Conservation (phyloP, 2,329 filamentous ascomycete genomes). For the Zymoseptoria tritici region DNA sequence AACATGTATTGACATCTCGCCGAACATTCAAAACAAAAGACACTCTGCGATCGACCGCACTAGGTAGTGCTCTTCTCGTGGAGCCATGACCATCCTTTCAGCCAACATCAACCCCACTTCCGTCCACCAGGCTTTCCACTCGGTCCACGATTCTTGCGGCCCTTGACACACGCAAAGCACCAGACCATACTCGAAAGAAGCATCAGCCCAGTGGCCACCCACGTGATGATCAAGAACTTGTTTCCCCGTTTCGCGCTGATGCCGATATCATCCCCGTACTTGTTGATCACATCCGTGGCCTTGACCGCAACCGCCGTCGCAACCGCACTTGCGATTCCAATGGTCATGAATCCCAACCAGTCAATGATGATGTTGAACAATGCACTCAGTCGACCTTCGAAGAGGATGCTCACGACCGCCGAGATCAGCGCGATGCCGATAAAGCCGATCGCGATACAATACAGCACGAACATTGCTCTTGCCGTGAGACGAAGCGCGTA, state of each 20-base stretch:
- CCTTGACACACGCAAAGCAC: constrained; percentile 18
- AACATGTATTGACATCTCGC: background rate
- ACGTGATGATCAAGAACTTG: constrained; percentile 53
- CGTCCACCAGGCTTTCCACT: background rate
- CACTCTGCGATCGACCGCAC: background rate
- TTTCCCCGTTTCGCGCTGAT: constrained; percentile 44
- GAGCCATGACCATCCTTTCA: background rate
- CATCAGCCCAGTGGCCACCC: constrained; percentile 43
- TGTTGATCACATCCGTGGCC: constrained; percentile 46
- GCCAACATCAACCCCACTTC: background rate
- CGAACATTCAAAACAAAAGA: background rate
- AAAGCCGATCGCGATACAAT: constrained; percentile 50
- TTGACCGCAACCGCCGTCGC: constrained; percentile 55
- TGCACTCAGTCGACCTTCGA: constrained; percentile 39
- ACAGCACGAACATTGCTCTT: constrained; percentile 51
- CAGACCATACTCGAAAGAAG: constrained; percentile 24
- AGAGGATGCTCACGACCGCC: constrained; percentile 40
- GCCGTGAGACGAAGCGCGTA: constrained; percentile 43
- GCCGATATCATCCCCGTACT: constrained; percentile 44
- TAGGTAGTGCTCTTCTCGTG: background rate
- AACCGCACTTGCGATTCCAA: constrained; percentile 68
- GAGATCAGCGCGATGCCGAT: constrained; percentile 45
- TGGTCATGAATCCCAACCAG: constrained; percentile 47
- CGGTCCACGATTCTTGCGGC: background rate
- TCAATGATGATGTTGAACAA: constrained; percentile 45